Conservation (phyloP, 1,284 basidiomycete genomes). For the Ustilago hordei region DNA sequence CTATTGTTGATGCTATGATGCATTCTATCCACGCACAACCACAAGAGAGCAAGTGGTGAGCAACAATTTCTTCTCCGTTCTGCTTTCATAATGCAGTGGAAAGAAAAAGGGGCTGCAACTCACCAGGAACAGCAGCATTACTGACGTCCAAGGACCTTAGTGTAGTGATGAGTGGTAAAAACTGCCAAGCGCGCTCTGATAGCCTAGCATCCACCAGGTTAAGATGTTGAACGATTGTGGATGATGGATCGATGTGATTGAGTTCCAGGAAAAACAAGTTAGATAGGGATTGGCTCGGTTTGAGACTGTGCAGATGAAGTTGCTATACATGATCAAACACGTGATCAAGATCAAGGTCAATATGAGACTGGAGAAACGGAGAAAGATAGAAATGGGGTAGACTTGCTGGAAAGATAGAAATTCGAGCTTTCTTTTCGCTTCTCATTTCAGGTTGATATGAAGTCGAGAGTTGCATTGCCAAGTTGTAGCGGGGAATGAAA, state of each 20-base stretch:
- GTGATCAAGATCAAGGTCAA: not conserved
- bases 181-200: constrained; percentile 23
- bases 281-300: constrained; percentile 18
- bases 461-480: not conserved
- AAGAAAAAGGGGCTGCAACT: not conserved
- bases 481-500: not conserved
- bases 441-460: too few species aligned
- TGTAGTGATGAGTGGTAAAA: constrained; percentile 17
- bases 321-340: constrained; percentile 2
- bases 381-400: not conserved
- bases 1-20: constrained; percentile 20
- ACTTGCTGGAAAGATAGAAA: constrained; percentile 20
- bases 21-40: constrained; percentile 1
- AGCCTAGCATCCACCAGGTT: constrained; percentile 23
- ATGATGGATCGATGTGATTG: not conserved
- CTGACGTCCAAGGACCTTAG: constrained; percentile 27
- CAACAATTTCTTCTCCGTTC: too few species aligned
- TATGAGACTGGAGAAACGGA: not conserved
- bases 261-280: constrained; percentile 19
- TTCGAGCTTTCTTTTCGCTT: constrained; percentile 1
- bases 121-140: constrained; percentile 31
- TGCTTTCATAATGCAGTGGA: too few species aligned
- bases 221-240: constrained; percentile 20
- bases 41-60: not conserved
- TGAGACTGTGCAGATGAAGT: constrained; percentile 19